Conservation (phyloP, 345 rosid species). For the Hibiscus trionum region DNA sequence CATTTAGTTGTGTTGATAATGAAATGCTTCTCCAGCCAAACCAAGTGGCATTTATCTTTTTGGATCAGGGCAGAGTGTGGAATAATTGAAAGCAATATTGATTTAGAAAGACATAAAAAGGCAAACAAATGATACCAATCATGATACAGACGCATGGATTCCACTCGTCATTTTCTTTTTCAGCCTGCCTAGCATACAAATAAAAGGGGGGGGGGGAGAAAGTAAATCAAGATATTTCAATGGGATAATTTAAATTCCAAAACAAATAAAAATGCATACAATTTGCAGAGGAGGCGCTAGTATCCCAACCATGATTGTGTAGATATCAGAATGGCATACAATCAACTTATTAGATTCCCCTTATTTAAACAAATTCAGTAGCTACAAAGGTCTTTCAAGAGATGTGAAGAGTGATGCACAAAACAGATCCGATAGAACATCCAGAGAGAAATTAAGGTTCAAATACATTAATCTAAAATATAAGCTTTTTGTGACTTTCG, state of each 20-base stretch:
- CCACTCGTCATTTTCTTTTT: not conserved
- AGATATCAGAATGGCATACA: not conserved
- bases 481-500: not conserved
- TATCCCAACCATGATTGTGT: too few relatives aligned
- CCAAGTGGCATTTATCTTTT: not conserved
- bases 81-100: not conserved
- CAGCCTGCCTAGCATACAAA: not conserved
- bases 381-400: not conserved
- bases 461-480: not conserved
- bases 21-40: not conserved
- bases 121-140: too few relatives aligned
- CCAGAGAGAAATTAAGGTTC: not conserved
- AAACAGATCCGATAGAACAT: not conserved
- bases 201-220: not conserved
- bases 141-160: not conserved
- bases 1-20: not conserved
- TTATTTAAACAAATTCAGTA: not conserved
- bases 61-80: not conserved
- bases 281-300: not conserved
- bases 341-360: not conserved
- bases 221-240: not conserved
- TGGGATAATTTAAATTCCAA: not conserved
- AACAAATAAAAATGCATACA: not conserved
- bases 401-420: not conserved
- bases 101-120: not conserved